Base-by-base conservation (phyloP, 108 stramenopile species). In the Cyclostephanos tholiformis region DNA sequence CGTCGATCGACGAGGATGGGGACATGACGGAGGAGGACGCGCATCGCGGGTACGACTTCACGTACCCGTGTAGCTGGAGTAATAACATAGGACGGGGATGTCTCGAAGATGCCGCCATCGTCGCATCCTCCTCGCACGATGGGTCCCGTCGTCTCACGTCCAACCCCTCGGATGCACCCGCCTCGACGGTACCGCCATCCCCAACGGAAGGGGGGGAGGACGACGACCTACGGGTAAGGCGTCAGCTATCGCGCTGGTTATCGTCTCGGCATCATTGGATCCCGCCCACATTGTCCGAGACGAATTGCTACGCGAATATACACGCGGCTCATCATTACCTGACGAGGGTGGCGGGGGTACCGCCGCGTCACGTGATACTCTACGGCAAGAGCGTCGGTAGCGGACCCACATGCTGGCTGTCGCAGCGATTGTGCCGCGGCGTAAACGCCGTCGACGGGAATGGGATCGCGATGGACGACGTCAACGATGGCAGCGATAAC, bases 331-430 rank as follows among this genome's bases (percentile, higher is more conserved):
- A 86, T 58, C 67, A 85, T 6, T 88, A 91, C 63, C 82, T 96
- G 20, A 82, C 76, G 16, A 48, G 62, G 10, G 60, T 75, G 11
- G 65, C 75, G 35, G 64, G 82, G 5, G 64, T 94, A 22, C 57
- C 63, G 1, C 79, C 94, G 10, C 56, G 71, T 44, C 78, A 80
- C 27, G 89, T 97, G 53, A 58, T 97, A 19, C 64, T 97, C 52
- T 95, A 91, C 60, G 89, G 88, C 25, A 78, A 88, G 62, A 74
- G 72, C 38, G 72, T 88, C 1, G 87, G 85, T 0, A 78, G 76
- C 53, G 94, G 94, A 1, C 94, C 94, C 2, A 86, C 89, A 1
- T 88, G 88, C 58, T 90, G 91, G 74, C 70, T 95, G 50, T 89
- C 93, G 12, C 71, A 79, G 59, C 65, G 70, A 23, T 22, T 79